Base-by-base conservation (phyloP, 2,329 filamentous ascomycete genomes). In the Mycosphaerella sp. region DNA sequence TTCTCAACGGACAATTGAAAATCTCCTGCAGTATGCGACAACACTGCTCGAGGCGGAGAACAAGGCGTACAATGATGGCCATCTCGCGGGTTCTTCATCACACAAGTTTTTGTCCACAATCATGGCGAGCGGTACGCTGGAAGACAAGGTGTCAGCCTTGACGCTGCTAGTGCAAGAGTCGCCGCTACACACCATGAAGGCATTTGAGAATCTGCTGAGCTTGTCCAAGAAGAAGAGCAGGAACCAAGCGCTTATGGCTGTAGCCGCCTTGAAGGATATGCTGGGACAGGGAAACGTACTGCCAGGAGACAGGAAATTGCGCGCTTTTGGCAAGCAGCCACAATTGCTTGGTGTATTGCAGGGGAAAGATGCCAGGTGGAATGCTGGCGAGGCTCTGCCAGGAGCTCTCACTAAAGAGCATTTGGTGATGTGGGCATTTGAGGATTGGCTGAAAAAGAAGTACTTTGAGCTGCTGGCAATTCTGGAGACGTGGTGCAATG, bases 41-140 rank as follows among this genome's bases (percentile, higher is more conserved):
- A 77, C 79, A 8, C 77, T 97, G 6, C 75, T 97, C 17, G 84
- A 95, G 51, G 78, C 82, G 26, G 93, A 98, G 67, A 86, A 86
- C 57, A 78, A 81, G 40, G 77, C 81, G 45, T 98, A 96, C 73
- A 79, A 79, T 52, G 81, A 83, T 26, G 85, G 79, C 40, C 78
- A 89, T 62, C 76, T 87, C 53, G 83, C 87, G 6, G 83, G 88
- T 48, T 89, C 89, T 26, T 93, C 92, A 2, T 92, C 91, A 40
- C 87, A 95, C 72, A 95, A 91, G 70, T 98, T 98, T 76, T 85
- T 97, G 78, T 89, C 91, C 1, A 95, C 90, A 14, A 96, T 98
- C 69, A 96, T 97, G 88, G 78, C 89, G 8, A 95, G 91, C 1
- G 93, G 93, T 77, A 98, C 95, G 8, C 81, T 97, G 63, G 95